phyloP scores from a whole-genome alignment of 2,329 filamentous ascomycete genomes.

The Tolypocladium endophyticum region DNA sequence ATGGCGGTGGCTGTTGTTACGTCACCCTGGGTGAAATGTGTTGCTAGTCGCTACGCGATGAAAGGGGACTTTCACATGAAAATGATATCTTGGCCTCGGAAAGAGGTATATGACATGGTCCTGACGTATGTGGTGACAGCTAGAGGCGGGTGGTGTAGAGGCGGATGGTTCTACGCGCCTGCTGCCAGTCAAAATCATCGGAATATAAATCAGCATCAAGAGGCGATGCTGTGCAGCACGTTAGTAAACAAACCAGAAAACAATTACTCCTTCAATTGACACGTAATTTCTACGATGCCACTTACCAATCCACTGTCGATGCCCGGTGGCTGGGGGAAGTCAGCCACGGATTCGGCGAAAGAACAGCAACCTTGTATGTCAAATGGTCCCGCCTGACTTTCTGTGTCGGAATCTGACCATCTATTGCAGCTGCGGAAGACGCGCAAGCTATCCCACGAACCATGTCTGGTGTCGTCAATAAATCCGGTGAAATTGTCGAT shows the following conservation, averaged over 20 bases:
- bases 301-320: background rate
- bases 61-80: background rate
- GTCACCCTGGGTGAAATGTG: background rate
- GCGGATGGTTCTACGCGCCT: background rate
- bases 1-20: background rate
- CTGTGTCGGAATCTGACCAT: background rate
- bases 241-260: background rate
- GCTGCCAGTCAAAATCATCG: background rate
- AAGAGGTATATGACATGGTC: background rate
- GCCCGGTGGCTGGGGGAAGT: background rate
- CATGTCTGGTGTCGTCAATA: constrained; percentile 30
- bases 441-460: constrained; percentile 22
- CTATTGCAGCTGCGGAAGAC: constrained; percentile 4
- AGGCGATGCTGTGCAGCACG: background rate
- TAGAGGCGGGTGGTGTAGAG: too few species aligned
- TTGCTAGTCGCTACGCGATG: background rate
- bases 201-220: background rate
- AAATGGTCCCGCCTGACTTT: background rate
- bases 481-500: constrained; percentile 34
- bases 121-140: background rate
- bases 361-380: background rate
- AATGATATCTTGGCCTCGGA: background rate
- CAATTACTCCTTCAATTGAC: background rate
- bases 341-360: background rate
- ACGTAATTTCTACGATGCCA: background rate